A percentile compares a stretch with the other conserved stretches of the same genome.
Evolutionary conservation across 345 rosid species (phyloP).

Genomic region (Reutealis trisperma): DNA sequence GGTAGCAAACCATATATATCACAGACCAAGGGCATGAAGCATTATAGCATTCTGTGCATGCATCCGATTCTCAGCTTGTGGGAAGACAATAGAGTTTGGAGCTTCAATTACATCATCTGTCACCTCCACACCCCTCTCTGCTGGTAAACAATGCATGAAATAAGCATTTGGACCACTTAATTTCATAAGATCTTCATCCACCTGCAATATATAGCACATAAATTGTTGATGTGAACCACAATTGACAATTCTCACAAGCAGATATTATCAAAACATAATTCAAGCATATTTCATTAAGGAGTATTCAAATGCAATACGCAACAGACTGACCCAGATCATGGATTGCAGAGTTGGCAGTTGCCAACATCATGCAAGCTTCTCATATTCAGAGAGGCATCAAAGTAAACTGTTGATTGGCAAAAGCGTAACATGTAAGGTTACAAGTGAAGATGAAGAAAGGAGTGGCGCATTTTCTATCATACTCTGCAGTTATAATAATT

Average conservation of each 20-base stretch:
- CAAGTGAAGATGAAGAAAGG: too few relatives aligned
- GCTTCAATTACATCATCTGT: conserved; percentile 87
- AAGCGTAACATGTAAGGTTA: not conserved
- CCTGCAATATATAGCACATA: conserved; percentile 45
- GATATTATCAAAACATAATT: not conserved
- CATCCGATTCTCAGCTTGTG: conserved; percentile 96
- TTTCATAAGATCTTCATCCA: conserved; percentile 81
- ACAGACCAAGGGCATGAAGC: conserved; percentile 70
- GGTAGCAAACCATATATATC: not conserved
- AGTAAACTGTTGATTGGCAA: not conserved
- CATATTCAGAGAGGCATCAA: not conserved
- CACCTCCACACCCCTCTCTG: conserved; percentile 92
- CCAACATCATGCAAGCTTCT: not conserved
- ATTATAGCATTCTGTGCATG: conserved; percentile 90
- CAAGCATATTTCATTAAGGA: not conserved
- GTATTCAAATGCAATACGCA: too few relatives aligned
- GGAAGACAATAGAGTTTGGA: conserved; percentile 84
- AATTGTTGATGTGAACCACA: not conserved
- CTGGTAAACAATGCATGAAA: conserved; percentile 99
- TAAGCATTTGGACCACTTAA: conserved; percentile 81
- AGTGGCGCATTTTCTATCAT: too few relatives aligned
- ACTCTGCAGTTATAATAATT: not conserved
- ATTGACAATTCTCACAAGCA: not conserved
- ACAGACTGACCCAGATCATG: not conserved
- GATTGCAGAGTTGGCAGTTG: not conserved